Evolutionary conservation across 2,329 filamentous ascomycete species (phyloP).

Genomic region (Diaporthe citriasiana): DNA sequence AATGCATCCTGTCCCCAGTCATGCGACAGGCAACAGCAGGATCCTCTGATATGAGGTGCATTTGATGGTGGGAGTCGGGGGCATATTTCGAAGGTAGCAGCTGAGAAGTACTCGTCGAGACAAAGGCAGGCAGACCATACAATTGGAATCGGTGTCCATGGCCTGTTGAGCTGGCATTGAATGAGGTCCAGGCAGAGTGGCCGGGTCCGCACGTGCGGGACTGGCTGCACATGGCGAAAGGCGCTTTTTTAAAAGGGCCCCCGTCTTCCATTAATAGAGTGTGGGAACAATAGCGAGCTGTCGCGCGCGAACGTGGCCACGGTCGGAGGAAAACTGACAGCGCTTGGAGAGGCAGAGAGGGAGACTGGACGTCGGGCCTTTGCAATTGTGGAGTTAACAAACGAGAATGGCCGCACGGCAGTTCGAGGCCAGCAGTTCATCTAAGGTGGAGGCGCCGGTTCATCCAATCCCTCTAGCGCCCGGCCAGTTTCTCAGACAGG

Average conservation of each 20-base stretch:
- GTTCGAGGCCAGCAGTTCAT: conserved; percentile 6
- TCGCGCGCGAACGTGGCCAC: conserved; percentile 11
- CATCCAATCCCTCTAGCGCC: conserved; percentile 35
- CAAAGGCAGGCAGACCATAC: not conserved
- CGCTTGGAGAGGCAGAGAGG: conserved; percentile 8
- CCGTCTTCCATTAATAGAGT: not conserved
- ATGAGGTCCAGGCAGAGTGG: not conserved
- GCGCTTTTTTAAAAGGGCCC: no score
- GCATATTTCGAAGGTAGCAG: not conserved
- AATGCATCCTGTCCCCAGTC: not conserved
- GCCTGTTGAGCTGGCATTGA: not conserved
- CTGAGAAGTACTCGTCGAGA: not conserved
- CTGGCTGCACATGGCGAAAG: not conserved
- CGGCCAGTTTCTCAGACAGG: conserved; percentile 24
- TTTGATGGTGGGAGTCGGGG: not conserved
- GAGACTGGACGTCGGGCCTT: conserved; percentile 2
- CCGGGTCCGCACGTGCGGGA: not conserved
- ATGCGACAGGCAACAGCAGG: not conserved
- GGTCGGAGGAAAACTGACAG: not conserved
- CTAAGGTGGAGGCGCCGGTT: not conserved
- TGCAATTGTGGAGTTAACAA: conserved; percentile 18
- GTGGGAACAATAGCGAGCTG: not conserved
- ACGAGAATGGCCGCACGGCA: conserved; percentile 4
- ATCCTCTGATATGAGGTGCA: not conserved
- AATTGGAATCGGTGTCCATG: not conserved